Conservation (phyloP, 345 rosid genomes). For the Salix purpurea region DNA sequence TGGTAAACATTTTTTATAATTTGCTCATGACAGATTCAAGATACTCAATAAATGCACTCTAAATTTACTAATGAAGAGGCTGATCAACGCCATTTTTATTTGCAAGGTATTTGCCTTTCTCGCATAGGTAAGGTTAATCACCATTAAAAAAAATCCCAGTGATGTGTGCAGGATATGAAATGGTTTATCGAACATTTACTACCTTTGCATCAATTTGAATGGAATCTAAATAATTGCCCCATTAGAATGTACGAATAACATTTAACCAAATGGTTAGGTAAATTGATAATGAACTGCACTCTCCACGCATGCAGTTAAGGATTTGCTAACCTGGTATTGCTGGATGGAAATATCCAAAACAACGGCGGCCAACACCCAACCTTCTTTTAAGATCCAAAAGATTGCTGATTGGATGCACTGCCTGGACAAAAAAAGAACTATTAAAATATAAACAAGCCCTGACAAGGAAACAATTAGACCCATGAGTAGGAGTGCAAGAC, state of each 20-base stretch:
- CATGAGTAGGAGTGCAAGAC: neutral
- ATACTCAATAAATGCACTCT: neutral
- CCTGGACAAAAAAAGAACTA: constrained; percentile 38
- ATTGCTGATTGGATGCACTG: constrained; percentile 93
- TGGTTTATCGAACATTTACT: neutral
- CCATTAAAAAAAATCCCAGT: neutral
- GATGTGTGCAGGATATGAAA: neutral
- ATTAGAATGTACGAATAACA: neutral
- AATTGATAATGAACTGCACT: neutral
- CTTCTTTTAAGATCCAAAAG: constrained; percentile 89
- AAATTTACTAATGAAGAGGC: neutral
- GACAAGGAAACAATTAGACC: neutral
- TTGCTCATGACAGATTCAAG: neutral
- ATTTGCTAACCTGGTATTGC: constrained; percentile 72
- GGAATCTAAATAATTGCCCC: neutral
- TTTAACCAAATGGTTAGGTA: neutral
- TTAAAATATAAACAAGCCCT: constrained; percentile 3
- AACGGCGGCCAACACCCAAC: constrained; percentile 77
- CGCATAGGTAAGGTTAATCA: neutral
- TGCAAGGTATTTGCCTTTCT: neutral
- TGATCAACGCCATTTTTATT: neutral
- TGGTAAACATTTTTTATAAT: neutral
- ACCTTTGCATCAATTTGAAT: neutral
- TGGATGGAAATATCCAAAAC: constrained; percentile 90
- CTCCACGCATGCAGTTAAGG: neutral